phyloP scores from a whole-genome alignment of 2,329 filamentous ascomycete species.

The Hymenotorrendiella dingleyae region DNA sequence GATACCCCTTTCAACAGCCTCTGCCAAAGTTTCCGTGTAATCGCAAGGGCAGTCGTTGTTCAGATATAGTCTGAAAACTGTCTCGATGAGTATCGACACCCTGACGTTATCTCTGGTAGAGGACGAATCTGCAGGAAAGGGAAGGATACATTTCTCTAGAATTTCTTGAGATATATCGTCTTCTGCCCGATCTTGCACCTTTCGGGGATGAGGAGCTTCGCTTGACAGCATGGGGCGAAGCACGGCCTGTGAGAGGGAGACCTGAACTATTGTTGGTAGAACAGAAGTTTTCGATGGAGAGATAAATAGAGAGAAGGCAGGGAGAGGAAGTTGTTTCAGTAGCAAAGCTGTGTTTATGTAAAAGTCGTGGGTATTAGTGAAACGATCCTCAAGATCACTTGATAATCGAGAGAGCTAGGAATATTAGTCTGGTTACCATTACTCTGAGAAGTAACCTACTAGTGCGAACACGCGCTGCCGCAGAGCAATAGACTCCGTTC shows the following conservation, averaged over 20 bases:
- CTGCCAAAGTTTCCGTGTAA: conserved; percentile 31
- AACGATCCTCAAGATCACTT: conserved; percentile 38
- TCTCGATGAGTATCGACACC: conserved; percentile 49
- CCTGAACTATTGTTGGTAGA: conserved; percentile 34
- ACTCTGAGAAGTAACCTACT: conserved; percentile 16
- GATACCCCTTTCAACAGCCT: conserved; percentile 48
- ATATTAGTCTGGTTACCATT: conserved; percentile 2
- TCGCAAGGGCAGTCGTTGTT: conserved; percentile 30
- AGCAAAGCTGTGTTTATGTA: conserved; percentile 43
- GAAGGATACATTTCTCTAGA: conserved; percentile 48
- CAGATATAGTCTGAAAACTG: conserved; percentile 41
- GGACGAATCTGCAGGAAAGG: conserved; percentile 43
- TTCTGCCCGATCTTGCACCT: conserved; percentile 27
- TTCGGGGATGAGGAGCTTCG: conserved; percentile 33
- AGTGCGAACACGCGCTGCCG: conserved; percentile 26
- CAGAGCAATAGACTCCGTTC: conserved; percentile 25
- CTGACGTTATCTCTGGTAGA: conserved; percentile 49
- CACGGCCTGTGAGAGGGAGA: conserved; percentile 47
- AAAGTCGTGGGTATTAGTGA: conserved; percentile 39
- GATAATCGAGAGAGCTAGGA: conserved; percentile 28
- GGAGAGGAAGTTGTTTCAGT: conserved; percentile 31
- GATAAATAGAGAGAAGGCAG: conserved; percentile 35
- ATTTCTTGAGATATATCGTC: conserved; percentile 42
- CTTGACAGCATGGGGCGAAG: conserved; percentile 40
- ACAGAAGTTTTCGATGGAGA: conserved; percentile 34